Evolutionary conservation across 2,329 filamentous ascomycete genomes (phyloP), one percentile per base, ranked within the genome.

Genomic region (Harringtonia lauricola): DNA sequence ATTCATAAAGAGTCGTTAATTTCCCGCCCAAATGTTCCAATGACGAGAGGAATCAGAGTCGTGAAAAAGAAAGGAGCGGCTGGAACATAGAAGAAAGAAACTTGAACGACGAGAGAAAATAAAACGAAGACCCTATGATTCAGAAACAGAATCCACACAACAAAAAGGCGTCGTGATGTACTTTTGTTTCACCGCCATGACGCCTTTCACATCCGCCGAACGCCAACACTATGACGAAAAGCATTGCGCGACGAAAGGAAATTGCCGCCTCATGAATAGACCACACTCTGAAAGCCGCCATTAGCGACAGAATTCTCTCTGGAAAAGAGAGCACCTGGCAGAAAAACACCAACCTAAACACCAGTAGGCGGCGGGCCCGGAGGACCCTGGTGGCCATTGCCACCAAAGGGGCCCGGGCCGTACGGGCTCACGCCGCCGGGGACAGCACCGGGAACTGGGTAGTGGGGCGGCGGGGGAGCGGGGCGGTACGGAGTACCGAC

Each of bases 401-500:
- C 67, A 41, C 67, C 67, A 54, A 70, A 72, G 49, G 67, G 67
- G 34, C 48, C 64, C 48, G 66, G 65, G 18, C 65, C 68, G 44
- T 67, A 68, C 41, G 64, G 66, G 52, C 65, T 66, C 45, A 67
- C 66, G 36, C 52, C 57, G n/a, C 51, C 56, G 28, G 53, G 55
- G 8, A 54, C 49, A 38, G 48, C 50, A 15, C 50, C 51, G 44
- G 48, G 48, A 31, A 55, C 51, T n/a, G 46, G 69, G 62, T 73
- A 75, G 59, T 74, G 71, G 47, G 71, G 71, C 35, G 71, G 71
- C 38, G 71, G 71, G 44, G 92, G 92, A 41, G 92, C 92, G 50
- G 92, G 92, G 51, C 92, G 85, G 69, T 98, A 96, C 47, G 92
- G 92, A 54, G 92, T 96, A 53, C 92, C 92, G 48, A 94, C 92